Conservation (phyloP, 2,329 filamentous ascomycete genomes). For the Nigrospora oryzae region DNA sequence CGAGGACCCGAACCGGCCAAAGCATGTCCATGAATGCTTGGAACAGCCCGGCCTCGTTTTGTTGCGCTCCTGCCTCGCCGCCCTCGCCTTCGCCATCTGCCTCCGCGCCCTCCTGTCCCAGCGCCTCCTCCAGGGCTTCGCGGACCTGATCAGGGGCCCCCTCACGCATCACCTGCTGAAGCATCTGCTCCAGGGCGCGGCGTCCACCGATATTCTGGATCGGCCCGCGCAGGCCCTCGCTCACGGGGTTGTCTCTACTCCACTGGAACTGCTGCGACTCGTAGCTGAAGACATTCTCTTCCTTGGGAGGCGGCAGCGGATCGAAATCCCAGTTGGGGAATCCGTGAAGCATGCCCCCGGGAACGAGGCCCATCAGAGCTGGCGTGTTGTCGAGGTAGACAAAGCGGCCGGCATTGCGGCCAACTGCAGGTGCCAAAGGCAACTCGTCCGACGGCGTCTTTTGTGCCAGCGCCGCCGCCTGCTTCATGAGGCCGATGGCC, state of each 20-base stretch:
- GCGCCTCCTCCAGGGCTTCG: slow-evolving; percentile 10
- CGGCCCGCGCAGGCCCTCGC: neutral
- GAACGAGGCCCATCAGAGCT: slow-evolving; percentile 60
- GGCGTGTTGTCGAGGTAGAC: slow-evolving; percentile 71
- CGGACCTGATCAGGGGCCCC: slow-evolving; percentile 11
- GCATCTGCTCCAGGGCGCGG: slow-evolving; percentile 4
- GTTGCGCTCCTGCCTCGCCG: neutral
- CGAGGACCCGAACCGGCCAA: slow-evolving; percentile 1
- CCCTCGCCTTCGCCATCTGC: slow-evolving; percentile 7
- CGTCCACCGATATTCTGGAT: neutral
- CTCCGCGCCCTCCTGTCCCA: slow-evolving; percentile 5
- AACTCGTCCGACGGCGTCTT: slow-evolving; percentile 31
- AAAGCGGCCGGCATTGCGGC: slow-evolving; percentile 58
- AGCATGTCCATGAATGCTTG: slow-evolving; percentile 5
- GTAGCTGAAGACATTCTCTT: slow-evolving; percentile 42
- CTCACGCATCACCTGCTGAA: slow-evolving; percentile 10
- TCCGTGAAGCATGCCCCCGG: slow-evolving; percentile 52
- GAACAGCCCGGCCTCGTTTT: slow-evolving; percentile 1
- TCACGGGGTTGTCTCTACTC: slow-evolving; percentile 14
- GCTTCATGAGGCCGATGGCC: slow-evolving; percentile 57
- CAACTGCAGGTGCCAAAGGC: slow-evolving; percentile 27
- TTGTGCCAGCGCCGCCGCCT: slow-evolving; percentile 51
- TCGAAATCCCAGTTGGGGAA: slow-evolving; percentile 71
- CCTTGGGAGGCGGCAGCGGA: slow-evolving; percentile 63
- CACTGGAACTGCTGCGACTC: slow-evolving; percentile 34